Conservation (phyloP, 192 early-diverging fungal species). For the Backusella luteola region DNA sequence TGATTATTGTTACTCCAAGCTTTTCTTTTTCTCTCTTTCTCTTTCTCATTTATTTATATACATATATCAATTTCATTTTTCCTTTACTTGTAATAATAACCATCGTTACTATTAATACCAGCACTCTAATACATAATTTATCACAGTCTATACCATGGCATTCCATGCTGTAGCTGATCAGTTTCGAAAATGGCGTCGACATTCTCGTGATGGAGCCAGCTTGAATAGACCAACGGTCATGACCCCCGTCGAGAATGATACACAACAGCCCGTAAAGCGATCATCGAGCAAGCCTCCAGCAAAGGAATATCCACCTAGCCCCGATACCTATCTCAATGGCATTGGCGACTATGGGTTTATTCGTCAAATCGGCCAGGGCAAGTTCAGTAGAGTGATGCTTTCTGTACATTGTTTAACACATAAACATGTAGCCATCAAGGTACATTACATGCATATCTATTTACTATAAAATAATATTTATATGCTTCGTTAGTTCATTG, state of each 20-base stretch:
- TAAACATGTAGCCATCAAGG: conserved; percentile 37
- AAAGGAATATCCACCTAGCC: conserved; percentile 27
- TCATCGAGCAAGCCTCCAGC: neutral
- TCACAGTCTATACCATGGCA: conserved; percentile 2
- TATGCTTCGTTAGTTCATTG: conserved; percentile 40
- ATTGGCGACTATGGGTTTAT: conserved; percentile 76
- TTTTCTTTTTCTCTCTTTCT: neutral
- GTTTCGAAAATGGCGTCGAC: conserved; percentile 22
- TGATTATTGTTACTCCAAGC: conserved; percentile 7
- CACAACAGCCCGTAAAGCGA: neutral
- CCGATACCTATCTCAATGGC: conserved; percentile 35
- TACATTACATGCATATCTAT: neutral
- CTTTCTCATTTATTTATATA: neutral
- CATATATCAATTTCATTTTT: neutral
- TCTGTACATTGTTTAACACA: conserved; percentile 57
- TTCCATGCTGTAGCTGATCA: conserved; percentile 19
- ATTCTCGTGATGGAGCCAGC: conserved; percentile 6
- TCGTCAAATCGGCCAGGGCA: conserved; percentile 75
- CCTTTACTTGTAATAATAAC: neutral
- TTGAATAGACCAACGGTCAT: neutral
- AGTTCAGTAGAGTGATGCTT: conserved; percentile 78
- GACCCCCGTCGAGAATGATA: neutral
- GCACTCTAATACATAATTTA: neutral
- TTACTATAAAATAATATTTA: neutral
- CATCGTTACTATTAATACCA: neutral